A percentile compares a stretch with the other conserved stretches of the same genome.
These are phyloP conservation scores for Blastobotrys americana DNA, from an alignment of 805 yeast genomes.

Conservation along the genomic window DNA sequence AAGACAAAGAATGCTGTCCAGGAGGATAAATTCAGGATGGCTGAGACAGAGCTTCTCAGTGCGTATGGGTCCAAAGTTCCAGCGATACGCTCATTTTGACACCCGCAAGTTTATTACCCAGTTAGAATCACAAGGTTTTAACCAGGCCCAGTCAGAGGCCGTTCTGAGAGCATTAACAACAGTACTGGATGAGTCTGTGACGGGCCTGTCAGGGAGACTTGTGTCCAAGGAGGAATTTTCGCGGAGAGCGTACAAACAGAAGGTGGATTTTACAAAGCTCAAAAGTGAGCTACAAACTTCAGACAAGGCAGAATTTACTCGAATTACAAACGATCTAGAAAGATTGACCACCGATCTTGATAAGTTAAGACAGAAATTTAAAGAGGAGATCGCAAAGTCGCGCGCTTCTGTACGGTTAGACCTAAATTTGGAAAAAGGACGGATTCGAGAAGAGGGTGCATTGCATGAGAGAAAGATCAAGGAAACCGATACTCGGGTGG, in stretches of 20 bases:
- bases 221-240: constrained; percentile 81
- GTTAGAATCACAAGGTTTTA: constrained; percentile 64
- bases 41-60: too few relatives aligned
- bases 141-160: constrained; percentile 67
- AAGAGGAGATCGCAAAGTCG: constrained; percentile 86
- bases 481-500: constrained; percentile 91
- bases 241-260: constrained; percentile 86
- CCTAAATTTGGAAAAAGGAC: constrained; percentile 86
- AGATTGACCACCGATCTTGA: constrained; percentile 77
- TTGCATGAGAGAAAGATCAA: constrained; percentile 88
- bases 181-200: constrained; percentile 75
- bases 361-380: constrained; percentile 71
- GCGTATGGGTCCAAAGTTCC: too few relatives aligned
- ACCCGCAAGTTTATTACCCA: constrained; percentile 67
- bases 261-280: constrained; percentile 91
- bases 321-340: constrained; percentile 80
- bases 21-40: too few relatives aligned
- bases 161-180: constrained; percentile 66
- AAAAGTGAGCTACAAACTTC: constrained; percentile 85
- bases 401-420: constrained; percentile 88
- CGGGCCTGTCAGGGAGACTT: constrained; percentile 62
- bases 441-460: constrained; percentile 90
- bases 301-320: constrained; percentile 79
- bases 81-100: constrained; percentile 46
- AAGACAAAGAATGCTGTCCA: too few relatives aligned